A percentile compares a stretch with the other conserved stretches of the same genome.
phyloP scores from a whole-genome alignment of 2,329 filamentous ascomycete genomes.

The Aureobasidium sp. region DNA sequence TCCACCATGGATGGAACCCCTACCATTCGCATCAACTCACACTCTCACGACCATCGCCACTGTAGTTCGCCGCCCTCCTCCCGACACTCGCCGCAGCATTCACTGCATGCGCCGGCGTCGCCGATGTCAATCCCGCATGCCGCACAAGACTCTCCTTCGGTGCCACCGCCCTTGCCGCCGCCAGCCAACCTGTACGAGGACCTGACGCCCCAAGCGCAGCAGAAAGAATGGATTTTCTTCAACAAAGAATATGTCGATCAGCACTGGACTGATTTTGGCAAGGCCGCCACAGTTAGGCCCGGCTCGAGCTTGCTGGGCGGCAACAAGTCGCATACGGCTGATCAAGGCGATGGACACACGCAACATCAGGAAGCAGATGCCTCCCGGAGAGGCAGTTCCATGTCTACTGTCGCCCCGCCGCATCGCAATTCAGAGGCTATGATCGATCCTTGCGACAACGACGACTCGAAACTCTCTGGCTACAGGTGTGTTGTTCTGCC shows the following conservation, averaged over 20 bases:
- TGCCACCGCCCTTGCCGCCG: conserved; percentile 58
- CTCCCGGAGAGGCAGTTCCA: conserved; percentile 34
- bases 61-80: conserved; percentile 27
- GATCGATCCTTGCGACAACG: conserved; percentile 25
- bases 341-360: conserved; percentile 19
- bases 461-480: conserved; percentile 30
- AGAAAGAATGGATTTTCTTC: conserved; percentile 57
- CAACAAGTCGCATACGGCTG: conserved; percentile 1
- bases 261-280: conserved; percentile 41
- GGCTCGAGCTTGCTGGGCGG: conserved; percentile 41
- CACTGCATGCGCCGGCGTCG: conserved; percentile 37
- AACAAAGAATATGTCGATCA: conserved; percentile 38
- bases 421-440: conserved; percentile 23
- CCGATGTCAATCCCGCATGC: conserved; percentile 57
- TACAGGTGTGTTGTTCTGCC: conserved; percentile 34
- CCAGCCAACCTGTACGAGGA: conserved; percentile 49
- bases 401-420: conserved; percentile 28
- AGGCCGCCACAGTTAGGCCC: conserved; percentile 39
- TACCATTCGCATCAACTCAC: conserved; percentile 28
- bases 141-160: conserved; percentile 38
- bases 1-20: conserved; percentile 20
- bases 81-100: conserved; percentile 30
- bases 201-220: conserved; percentile 46
- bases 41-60: conserved; percentile 31
- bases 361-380: conserved; percentile 24